A percentile compares a stretch with the other conserved stretches of the same genome.
These are phyloP conservation scores for Trapa bicornis DNA, from an alignment of 345 rosid species.

Conservation along the genomic window DNA sequence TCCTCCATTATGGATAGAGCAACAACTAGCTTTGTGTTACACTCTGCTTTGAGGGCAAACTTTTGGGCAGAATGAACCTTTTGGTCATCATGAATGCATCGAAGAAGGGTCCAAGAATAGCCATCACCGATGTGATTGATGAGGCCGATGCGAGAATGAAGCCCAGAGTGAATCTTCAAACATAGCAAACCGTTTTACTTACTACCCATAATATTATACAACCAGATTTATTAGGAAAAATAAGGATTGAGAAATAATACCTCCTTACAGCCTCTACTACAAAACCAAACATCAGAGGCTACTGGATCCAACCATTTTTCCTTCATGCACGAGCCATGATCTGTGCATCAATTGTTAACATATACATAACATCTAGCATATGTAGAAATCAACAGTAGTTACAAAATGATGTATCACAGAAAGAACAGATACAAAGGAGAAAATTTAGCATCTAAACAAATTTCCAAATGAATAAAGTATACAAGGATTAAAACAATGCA, in stretches of 20 bases:
- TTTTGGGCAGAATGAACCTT: slow-evolving; percentile 59
- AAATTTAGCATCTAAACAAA: background rate
- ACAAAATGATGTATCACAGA: background rate
- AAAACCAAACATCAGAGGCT: slow-evolving; percentile 50
- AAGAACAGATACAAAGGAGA: background rate
- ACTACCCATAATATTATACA: too few relatives aligned
- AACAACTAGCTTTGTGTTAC: slow-evolving; percentile 85
- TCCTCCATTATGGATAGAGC: slow-evolving; percentile 91
- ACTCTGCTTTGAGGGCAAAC: slow-evolving; percentile 76
- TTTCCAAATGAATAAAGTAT: background rate
- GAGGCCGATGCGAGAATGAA: slow-evolving; percentile 64
- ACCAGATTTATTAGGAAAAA: background rate
- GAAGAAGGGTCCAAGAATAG: slow-evolving; percentile 66
- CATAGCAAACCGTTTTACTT: slow-evolving; percentile 3
- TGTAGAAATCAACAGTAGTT: background rate
- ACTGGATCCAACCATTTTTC: slow-evolving; percentile 23
- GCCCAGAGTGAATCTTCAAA: slow-evolving; percentile 50
- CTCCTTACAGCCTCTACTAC: slow-evolving; percentile 62
- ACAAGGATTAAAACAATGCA: background rate
- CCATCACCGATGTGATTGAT: slow-evolving; percentile 43
- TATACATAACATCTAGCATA: too few relatives aligned
- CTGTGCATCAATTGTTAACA: slow-evolving; percentile 19
- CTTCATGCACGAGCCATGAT: slow-evolving; percentile 56
- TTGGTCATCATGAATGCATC: slow-evolving; percentile 72
- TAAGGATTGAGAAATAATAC: slow-evolving; percentile 19